A percentile compares a stretch with the other conserved stretches of the same genome.
These are phyloP conservation scores for Auricularia sp. DNA, from an alignment of 768 basidiomycete species.

Conservation along the genomic window DNA sequence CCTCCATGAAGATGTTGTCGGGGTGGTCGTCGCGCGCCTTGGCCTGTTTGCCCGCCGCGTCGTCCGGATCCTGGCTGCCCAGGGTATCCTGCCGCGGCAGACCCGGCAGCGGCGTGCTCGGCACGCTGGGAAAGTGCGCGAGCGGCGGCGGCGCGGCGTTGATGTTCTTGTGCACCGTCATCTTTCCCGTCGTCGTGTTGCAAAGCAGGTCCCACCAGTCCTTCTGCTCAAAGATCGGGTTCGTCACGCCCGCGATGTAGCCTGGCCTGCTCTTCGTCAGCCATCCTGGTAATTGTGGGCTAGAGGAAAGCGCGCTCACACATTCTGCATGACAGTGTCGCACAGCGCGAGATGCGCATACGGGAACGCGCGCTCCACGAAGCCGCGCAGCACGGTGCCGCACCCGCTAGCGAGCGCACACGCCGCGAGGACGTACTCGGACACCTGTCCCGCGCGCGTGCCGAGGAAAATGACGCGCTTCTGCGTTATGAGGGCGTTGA, in stretches of 20 bases:
- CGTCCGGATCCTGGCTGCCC: constrained; percentile 43
- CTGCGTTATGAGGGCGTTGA: constrained; percentile 90
- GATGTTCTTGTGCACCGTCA: constrained; percentile 84
- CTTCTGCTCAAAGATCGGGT: constrained; percentile 87
- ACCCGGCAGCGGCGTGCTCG: constrained; percentile 30
- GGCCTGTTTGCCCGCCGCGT: constrained; percentile 49
- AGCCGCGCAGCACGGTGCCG: constrained; percentile 72
- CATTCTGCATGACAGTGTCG: constrained; percentile 26
- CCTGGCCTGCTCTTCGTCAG: constrained; percentile 36
- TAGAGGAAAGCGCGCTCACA: neutral
- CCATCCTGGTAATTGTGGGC: too few relatives aligned
- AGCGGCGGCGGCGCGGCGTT: constrained; percentile 27
- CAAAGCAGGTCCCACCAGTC: constrained; percentile 86
- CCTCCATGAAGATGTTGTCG: constrained; percentile 88
- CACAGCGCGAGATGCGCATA: constrained; percentile 71
- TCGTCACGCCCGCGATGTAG: constrained; percentile 94
- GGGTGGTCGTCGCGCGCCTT: constrained; percentile 39
- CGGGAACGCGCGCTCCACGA: constrained; percentile 87
- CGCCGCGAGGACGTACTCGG: constrained; percentile 85
- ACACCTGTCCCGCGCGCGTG: constrained; percentile 82
- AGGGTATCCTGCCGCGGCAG: constrained; percentile 10
- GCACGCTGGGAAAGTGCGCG: constrained; percentile 32
- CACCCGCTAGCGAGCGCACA: constrained; percentile 90
- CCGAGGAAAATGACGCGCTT: constrained; percentile 96
- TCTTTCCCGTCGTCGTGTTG: constrained; percentile 78